Base-by-base conservation (phyloP, 177 flowering plant species). In the Vitis hybrid region DNA sequence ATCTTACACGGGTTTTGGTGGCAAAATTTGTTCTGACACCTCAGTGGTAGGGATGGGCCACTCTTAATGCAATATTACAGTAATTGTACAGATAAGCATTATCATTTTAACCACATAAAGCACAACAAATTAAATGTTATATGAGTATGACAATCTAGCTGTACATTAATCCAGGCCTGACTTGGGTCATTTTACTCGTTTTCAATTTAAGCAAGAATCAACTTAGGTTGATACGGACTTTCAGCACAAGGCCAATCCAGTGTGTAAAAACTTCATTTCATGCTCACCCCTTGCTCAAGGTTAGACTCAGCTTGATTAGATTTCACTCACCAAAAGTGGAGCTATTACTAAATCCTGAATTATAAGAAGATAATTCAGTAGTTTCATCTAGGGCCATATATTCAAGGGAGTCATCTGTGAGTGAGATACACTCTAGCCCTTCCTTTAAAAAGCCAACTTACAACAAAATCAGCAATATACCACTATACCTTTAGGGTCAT, bases 401-500 rank as follows among this genome's bases (percentile, higher is more conserved):
- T 55, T 14, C 7, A 14, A 55, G 8, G n/a, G 15, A 55, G 48
- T 55, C 15, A 14, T 55, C 57, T 15, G 18, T 55, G 15, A 55
- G 18, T 55, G 57, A 55, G 16, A 16, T 55, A 14, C 7, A 15
- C 21, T 15, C 54, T 12, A 3, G 30, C 21, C 7, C 14, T n/a
- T 11, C 18, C 55, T 18, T 57, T 18, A 21, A 57, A 16, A 57
- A 57, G 60, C 30, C 10, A 66, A 18, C 11, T 4, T 58, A 24
- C 2, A 32, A 46, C 16, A 68, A 65, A 61, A 64, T 51, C 21
- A 64, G 19, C 12, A 63, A 58, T 18, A 7, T 12, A 61, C 27
- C 16, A 62, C 52, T 69, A 54, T 79, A 93, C 99, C 94, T 79
- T 80, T 91, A 52, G 99, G 97, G 69, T 95, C 97, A 85, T 87